Base-by-base conservation (phyloP, 1,139 yeast genomes). In the Hemisphaericaspora xylanilytica region DNA sequence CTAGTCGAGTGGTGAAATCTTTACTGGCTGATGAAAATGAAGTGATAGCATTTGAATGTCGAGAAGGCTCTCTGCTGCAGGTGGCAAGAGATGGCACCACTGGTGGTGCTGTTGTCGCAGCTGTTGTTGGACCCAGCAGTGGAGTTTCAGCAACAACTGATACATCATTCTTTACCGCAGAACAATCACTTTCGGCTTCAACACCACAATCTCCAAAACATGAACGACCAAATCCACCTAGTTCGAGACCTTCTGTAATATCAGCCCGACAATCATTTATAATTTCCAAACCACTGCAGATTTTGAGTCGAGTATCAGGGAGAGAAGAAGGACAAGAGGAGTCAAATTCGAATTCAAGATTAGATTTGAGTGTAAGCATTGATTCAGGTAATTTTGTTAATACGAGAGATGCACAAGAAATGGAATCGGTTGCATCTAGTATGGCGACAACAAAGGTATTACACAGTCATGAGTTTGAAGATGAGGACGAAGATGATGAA, bases 251-350 rank as follows among this genome's bases (percentile, higher is more conserved):
- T 17, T 16, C 20, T 9, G 16, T 13, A 15, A 11, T 14, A 4
- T 11, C 31, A 6, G 9, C 9, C 10, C 20, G 16, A 5, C 9
- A 12, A 9, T 28, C 37, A 4, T 37, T 40, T 32, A 35, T 43
- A 22, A 38, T 49, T 33, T 34, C 55, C 12, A 49, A 52, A 34
- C 65, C 66, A 12, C 61, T 60, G 63, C 61, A 59, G 32, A 57
- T 60, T 2, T 50, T 61, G 30, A 56, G 57, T 44, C 53, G 53
- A 32, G 52, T 49, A 36, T 52, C 54, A 9, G 39, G 48, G 13
- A 40, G 31, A n/a, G n/a, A 9, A 10, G 32, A 18, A 12, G 6
- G 31, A 11, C 29, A 29, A 14, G 14, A n/a, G 13, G 27, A 13
- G n/a, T 24, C 26, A 5, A 24, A 28, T 8, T 8, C 11, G 5